Percentiles rank a stretch among this genome's conserved stretches.
phyloP scores from a whole-genome alignment of 495 filamentous ascomycete species.

The Pseudevernia furfuracea region DNA sequence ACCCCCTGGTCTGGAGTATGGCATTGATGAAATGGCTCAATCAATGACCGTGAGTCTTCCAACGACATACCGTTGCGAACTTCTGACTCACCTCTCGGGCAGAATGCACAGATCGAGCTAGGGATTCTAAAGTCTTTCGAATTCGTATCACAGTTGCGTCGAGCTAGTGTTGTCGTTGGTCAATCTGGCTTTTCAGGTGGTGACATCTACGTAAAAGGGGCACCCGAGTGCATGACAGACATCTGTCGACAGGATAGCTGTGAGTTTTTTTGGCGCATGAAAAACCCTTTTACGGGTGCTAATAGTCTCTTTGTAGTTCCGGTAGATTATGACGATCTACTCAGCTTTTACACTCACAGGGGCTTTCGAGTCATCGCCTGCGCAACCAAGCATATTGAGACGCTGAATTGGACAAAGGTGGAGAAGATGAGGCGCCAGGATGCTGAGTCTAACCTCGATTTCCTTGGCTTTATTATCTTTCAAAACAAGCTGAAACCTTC shows the following conservation, averaged over 20 bases:
- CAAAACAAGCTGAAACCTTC: conserved; percentile 94
- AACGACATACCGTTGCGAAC: background rate
- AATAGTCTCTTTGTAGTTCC: conserved; percentile 53
- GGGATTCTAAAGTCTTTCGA: conserved; percentile 85
- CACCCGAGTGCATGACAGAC: conserved; percentile 89
- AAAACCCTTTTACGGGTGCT: background rate
- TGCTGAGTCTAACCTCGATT: conserved; percentile 73
- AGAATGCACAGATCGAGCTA: conserved; percentile 53
- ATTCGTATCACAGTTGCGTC: conserved; percentile 90
- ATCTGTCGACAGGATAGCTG: conserved; percentile 78
- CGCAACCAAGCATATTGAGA: conserved; percentile 78
- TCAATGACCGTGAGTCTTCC: conserved; percentile 16
- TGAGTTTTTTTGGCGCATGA: conserved; percentile 37
- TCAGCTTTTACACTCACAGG: conserved; percentile 85
- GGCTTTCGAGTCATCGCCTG: conserved; percentile 98
- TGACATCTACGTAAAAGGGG: conserved; percentile 90
- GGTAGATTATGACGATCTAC: conserved; percentile 75
- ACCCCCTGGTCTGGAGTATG: conserved; percentile 52
- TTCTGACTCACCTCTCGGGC: background rate
- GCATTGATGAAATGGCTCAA: conserved; percentile 39
- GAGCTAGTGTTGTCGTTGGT: conserved; percentile 86
- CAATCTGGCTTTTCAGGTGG: conserved; percentile 73
- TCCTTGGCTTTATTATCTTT: conserved; percentile 95
- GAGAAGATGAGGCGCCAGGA: conserved; percentile 85
- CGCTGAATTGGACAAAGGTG: conserved; percentile 84